Evolutionary conservation across 2,329 filamentous ascomycete genomes (phyloP).

Genomic region (Endoconidiophora polonica): DNA sequence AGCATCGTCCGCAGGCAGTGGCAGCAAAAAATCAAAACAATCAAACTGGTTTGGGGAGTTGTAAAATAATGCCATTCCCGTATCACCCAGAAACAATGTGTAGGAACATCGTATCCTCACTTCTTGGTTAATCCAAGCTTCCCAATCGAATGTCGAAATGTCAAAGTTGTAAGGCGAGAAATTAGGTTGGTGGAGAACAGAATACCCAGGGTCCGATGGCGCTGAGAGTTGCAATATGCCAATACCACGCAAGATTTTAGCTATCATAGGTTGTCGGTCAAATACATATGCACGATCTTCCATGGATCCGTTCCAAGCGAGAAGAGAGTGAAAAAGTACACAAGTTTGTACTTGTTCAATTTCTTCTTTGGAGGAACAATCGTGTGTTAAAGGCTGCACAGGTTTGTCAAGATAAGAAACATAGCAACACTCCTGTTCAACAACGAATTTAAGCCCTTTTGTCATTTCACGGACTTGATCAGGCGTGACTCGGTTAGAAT

Average conservation of each 20-base stretch:
- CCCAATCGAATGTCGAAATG: constrained; percentile 45
- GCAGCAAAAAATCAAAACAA: constrained; percentile 44
- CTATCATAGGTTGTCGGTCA: neutral
- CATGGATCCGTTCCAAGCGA: constrained; percentile 36
- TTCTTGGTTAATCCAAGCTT: constrained; percentile 53
- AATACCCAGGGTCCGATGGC: constrained; percentile 23
- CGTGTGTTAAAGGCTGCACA: constrained; percentile 14
- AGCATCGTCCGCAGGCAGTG: constrained; percentile 56
- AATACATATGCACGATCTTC: constrained; percentile 47
- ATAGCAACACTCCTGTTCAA: constrained; percentile 38
- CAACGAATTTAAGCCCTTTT: constrained; percentile 41
- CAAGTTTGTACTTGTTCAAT: constrained; percentile 45
- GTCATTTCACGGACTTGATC: constrained; percentile 51
- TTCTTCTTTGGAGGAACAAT: constrained; percentile 22
- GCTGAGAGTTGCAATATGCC: constrained; percentile 1
- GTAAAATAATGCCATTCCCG: constrained; percentile 53
- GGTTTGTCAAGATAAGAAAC: constrained; percentile 20
- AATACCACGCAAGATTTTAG: neutral
- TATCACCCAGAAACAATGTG: constrained; percentile 46
- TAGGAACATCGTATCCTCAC: constrained; percentile 48
- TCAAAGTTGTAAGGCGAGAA: constrained; percentile 30
- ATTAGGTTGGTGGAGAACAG: constrained; percentile 42
- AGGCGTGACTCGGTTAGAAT: constrained; percentile 45
- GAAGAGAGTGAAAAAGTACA: neutral
- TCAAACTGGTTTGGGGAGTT: constrained; percentile 49